These are phyloP conservation scores for Fusarium kyushuense DNA, from an alignment of 2,329 filamentous ascomycete species.

Conservation along the genomic window DNA sequence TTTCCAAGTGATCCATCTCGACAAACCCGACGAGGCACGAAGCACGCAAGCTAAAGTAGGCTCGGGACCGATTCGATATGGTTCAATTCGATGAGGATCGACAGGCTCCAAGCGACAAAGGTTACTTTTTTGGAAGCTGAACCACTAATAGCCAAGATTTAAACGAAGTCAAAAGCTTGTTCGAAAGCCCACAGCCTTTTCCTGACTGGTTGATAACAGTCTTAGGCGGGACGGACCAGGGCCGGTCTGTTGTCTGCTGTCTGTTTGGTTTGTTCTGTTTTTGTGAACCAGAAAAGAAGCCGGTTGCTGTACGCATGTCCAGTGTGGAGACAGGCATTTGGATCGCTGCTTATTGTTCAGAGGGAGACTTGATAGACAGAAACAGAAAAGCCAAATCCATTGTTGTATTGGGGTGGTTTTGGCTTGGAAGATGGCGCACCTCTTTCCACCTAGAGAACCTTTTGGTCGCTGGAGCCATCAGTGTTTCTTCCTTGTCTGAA, in stretches of 20 bases:
- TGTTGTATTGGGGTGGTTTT: background rate
- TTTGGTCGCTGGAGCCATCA: background rate
- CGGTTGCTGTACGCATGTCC: background rate
- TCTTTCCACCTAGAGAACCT: background rate
- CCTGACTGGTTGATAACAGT: constrained; percentile 8
- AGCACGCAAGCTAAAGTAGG: background rate
- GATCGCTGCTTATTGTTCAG: constrained; percentile 8
- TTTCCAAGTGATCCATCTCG: constrained; percentile 7
- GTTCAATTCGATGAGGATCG: constrained; percentile 24
- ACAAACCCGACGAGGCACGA: constrained; percentile 10
- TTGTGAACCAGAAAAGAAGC: constrained; percentile 19
- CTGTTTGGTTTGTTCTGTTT: constrained; percentile 20
- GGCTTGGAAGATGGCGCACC: background rate
- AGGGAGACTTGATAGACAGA: constrained; percentile 3
- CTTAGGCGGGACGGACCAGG: constrained; percentile 22
- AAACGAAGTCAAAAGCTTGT: constrained; percentile 35
- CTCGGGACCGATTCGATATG: background rate
- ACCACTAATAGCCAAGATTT: constrained; percentile 15
- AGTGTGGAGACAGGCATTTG: constrained; percentile 12
- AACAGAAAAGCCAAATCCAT: background rate
- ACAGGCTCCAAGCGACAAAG: background rate
- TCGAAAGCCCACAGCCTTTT: constrained; percentile 14
- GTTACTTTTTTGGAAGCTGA: background rate
- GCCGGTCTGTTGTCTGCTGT: constrained; percentile 1
- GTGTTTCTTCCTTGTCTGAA: background rate